These are phyloP conservation scores for Claviceps purpurea DNA, from an alignment of 2,329 filamentous ascomycete species.

Conservation along the genomic window DNA sequence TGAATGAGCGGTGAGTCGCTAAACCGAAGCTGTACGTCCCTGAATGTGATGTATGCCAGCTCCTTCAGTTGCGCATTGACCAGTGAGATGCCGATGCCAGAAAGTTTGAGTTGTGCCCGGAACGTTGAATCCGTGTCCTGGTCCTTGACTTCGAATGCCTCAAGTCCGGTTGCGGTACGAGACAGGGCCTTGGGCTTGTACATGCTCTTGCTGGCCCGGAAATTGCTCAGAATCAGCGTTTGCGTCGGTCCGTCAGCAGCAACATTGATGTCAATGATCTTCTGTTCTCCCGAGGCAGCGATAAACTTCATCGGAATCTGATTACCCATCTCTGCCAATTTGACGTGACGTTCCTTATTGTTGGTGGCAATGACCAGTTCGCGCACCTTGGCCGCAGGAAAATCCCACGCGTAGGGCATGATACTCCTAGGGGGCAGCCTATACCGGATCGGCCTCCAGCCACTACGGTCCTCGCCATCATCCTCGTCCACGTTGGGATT, in stretches of 20 bases:
- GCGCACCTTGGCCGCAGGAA: conserved; percentile 91
- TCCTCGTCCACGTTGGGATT: conserved; percentile 90
- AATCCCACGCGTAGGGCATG: conserved; percentile 99
- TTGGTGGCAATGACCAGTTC: conserved; percentile 59
- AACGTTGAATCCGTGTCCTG: conserved; percentile 80
- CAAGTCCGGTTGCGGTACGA: conserved; percentile 33
- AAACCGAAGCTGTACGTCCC: conserved; percentile 82
- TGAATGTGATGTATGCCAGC: conserved; percentile 82
- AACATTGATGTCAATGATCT: conserved; percentile 94
- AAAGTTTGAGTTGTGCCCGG: conserved; percentile 74
- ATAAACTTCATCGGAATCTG: conserved; percentile 86
- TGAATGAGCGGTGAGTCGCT: conserved; percentile 90
- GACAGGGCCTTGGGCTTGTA: conserved; percentile 51
- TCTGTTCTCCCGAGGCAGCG: conserved; percentile 52
- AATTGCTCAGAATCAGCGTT: conserved; percentile 87
- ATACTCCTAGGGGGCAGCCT: conserved; percentile 86
- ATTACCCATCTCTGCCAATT: conserved; percentile 91
- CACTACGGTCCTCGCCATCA: conserved; percentile 66
- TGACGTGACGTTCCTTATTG: conserved; percentile 66
- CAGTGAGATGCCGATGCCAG: conserved; percentile 83
- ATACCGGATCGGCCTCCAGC: conserved; percentile 88
- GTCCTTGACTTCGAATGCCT: conserved; percentile 81
- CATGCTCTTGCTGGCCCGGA: conserved; percentile 81
- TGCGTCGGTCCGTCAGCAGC: conserved; percentile 92
- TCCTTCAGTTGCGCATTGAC: conserved; percentile 89